Base-by-base conservation (phyloP, 768 basidiomycete species). In the Rubroboletus satanas region DNA sequence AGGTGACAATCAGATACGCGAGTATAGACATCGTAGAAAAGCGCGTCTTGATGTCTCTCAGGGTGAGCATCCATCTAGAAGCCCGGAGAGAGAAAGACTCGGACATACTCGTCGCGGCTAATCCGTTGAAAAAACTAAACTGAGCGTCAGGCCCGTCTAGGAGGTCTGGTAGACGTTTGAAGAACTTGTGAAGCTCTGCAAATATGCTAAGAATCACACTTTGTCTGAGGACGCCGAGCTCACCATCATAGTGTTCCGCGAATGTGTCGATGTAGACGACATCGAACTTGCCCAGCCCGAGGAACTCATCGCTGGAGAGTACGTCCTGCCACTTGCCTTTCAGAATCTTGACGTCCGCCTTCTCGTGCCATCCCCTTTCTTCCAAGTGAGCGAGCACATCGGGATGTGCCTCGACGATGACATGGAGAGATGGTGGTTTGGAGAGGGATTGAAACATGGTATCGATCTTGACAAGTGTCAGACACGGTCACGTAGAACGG, bases 291-390 rank as follows among this genome's bases (percentile, higher is more conserved):
- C 85, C 84, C n/a, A 80, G 71, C 29, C 60, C 75, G 21, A 81
- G 71, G n/a, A 92, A 75, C 31, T 81, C 76, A 14, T 83, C 78
- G 41, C 69, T 75, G 33, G 81, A 80, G 42, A 93, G 71, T 52
- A 83, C 87, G 59, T 96, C 91, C 74, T 98, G 95, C 97, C 97
- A 99, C 69, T 87, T 88, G 1, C 93, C 93, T 70, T 92, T 88
- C 15, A 95, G 75, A 52, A 98, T 83, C 45, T 76, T 82, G 39
- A 98, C 90, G 7, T 86, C 85, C 0, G 80, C 75, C 67, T 84
- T 88, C 28, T 83, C 77, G 64, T 89, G 82, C 88, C 96, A 97
- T 0, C 94, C 85, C 15, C 71, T 75, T 29, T 78, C 73, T 57
- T 79, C 81, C 84, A 97, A 93, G 62, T 90, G 79, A 46, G 77